These are phyloP conservation scores for Suhomyces emberorum DNA, from an alignment of 805 yeast species.

Conservation along the genomic window DNA sequence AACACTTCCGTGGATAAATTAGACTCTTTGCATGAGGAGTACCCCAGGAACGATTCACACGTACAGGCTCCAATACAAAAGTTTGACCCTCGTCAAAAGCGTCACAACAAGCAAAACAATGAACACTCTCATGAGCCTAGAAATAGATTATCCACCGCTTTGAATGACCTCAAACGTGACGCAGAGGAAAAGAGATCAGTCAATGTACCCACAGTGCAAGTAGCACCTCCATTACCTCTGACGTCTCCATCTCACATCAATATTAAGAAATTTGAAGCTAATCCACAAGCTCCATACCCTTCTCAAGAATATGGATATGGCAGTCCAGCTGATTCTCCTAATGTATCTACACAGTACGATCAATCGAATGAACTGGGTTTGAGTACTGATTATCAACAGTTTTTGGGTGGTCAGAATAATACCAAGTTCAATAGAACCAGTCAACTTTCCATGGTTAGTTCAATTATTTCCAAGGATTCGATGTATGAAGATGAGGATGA, in stretches of 20 bases:
- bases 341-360: conserved; percentile 13
- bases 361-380: conserved; percentile 15
- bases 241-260: conserved; percentile 15
- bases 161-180: conserved; percentile 28
- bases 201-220: conserved; percentile 2
- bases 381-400: conserved; percentile 26
- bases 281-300: conserved; percentile 4
- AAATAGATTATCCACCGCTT: conserved; percentile 23
- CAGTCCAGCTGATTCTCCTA: neutral
- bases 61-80: neutral
- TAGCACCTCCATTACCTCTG: conserved; percentile 12
- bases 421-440: conserved; percentile 20
- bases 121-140: neutral
- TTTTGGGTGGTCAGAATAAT: conserved; percentile 13
- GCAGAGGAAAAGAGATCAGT: conserved; percentile 18
- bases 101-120: neutral
- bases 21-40: conserved; percentile 1
- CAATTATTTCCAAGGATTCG: conserved; percentile 37
- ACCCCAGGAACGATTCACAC: conserved; percentile 1
- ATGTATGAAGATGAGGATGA: conserved; percentile 27
- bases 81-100: conserved; percentile 3
- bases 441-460: conserved; percentile 41
- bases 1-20: conserved; percentile 6
- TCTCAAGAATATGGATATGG: conserved; percentile 8
- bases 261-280: conserved; percentile 9